phyloP scores from a whole-genome alignment of 2,329 filamentous ascomycete genomes.

The Aspergillus novoparasiticus region DNA sequence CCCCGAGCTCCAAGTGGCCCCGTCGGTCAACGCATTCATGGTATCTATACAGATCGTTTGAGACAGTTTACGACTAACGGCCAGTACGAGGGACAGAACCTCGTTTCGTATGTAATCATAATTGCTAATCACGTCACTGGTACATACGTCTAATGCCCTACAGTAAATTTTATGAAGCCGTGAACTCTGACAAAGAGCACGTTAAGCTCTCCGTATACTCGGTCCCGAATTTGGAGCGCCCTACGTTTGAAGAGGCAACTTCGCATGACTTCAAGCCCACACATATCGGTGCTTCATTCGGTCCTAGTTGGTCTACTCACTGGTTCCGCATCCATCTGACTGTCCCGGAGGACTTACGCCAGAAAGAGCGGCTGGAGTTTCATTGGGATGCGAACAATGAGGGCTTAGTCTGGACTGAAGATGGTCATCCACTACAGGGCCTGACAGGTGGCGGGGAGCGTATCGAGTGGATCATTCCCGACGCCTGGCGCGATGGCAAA shows the following conservation, averaged over 20 bases:
- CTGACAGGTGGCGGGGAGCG: slow-evolving; percentile 88
- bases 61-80: slow-evolving; percentile 76
- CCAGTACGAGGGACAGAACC: slow-evolving; percentile 75
- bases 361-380: slow-evolving; percentile 85
- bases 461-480: slow-evolving; percentile 86
- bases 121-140: neutral
- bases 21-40: slow-evolving; percentile 77
- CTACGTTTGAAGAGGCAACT: slow-evolving; percentile 81
- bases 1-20: slow-evolving; percentile 55
- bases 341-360: slow-evolving; percentile 69
- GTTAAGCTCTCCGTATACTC: slow-evolving; percentile 86
- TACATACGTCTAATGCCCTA: slow-evolving; percentile 5
- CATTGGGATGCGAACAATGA: slow-evolving; percentile 97
- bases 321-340: slow-evolving; percentile 89
- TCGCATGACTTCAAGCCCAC: slow-evolving; percentile 76
- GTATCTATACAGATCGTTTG: slow-evolving; percentile 83
- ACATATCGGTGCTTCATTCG: slow-evolving; percentile 76
- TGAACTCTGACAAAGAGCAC: slow-evolving; percentile 68
- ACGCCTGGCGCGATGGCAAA: slow-evolving; percentile 78
- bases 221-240: slow-evolving; percentile 75
- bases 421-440: slow-evolving; percentile 88
- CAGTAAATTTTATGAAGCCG: slow-evolving; percentile 73
- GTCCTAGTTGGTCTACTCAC: slow-evolving; percentile 95
- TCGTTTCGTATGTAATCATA: slow-evolving; percentile 64
- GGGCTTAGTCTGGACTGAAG: slow-evolving; percentile 88